A percentile compares a stretch with the other conserved stretches of the same genome.
These are phyloP conservation scores for Hibiscus mutabilis DNA, from an alignment of 345 rosid genomes.

Conservation along the genomic window DNA sequence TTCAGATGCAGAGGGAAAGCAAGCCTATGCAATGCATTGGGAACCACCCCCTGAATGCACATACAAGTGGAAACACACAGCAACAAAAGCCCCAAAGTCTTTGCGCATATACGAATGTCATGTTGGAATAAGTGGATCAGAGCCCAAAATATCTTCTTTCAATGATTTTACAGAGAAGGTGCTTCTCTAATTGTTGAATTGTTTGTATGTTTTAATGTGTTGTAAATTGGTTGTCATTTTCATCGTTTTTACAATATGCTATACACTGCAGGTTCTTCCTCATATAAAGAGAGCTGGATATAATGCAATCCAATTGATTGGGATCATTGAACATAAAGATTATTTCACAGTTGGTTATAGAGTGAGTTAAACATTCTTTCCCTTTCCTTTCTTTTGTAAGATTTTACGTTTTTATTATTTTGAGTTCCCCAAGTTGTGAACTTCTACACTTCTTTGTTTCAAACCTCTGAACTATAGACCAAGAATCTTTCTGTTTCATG, in stretches of 20 bases:
- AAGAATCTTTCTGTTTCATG: neutral
- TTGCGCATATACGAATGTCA: conserved; percentile 94
- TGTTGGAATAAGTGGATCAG: conserved; percentile 91
- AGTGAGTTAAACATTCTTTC: conserved; percentile 39
- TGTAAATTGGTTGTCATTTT: conserved; percentile 1
- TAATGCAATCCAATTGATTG: conserved; percentile 89
- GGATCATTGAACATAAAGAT: conserved; percentile 91
- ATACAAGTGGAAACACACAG: conserved; percentile 68
- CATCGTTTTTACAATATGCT: neutral
- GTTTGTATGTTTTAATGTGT: neutral
- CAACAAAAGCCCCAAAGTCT: conserved; percentile 60
- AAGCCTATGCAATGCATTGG: conserved; percentile 92
- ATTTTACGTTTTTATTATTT: neutral
- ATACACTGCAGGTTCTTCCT: conserved; percentile 67
- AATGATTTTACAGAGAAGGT: conserved; percentile 77
- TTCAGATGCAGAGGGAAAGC: conserved; percentile 61
- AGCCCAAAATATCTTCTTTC: conserved; percentile 71
- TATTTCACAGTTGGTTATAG: conserved; percentile 87
- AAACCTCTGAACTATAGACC: neutral
- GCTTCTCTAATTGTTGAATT: conserved; percentile 13
- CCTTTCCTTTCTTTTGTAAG: neutral
- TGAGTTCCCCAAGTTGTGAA: neutral
- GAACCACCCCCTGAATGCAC: conserved; percentile 80
- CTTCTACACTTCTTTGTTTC: neutral
- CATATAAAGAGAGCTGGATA: conserved; percentile 86